Evolutionary conservation across 371 early-diverging fungal species (phyloP).

Genomic region (Mortierella sp.): DNA sequence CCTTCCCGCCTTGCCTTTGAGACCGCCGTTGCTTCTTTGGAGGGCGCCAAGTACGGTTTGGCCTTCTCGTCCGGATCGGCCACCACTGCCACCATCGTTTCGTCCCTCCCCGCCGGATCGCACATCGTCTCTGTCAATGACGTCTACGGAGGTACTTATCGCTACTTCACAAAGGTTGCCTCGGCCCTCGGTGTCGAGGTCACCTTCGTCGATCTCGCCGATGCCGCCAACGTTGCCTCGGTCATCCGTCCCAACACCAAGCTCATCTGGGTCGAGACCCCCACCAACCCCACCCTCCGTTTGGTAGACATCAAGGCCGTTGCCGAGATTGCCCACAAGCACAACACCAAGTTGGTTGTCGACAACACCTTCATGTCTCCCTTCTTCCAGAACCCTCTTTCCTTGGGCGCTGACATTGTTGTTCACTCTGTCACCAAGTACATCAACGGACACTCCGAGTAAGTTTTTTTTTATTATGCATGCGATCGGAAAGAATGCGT

Average conservation of each 20-base stretch:
- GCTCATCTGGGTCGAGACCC: conserved; percentile 96
- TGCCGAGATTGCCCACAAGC: conserved; percentile 84
- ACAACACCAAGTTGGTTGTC: conserved; percentile 89
- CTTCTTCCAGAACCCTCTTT: conserved; percentile 95
- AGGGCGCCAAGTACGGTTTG: conserved; percentile 90
- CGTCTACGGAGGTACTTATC: conserved; percentile 98
- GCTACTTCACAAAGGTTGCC: conserved; percentile 97
- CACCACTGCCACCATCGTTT: conserved; percentile 90
- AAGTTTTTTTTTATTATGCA: conserved; percentile 11
- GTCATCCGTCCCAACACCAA: conserved; percentile 84
- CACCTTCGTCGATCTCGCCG: conserved; percentile 90
- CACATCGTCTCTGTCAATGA: conserved; percentile 96
- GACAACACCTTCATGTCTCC: conserved; percentile 99
- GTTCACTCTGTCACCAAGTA: conserved; percentile 99
- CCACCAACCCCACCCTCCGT: conserved; percentile 97
- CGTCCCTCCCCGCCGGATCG: conserved; percentile 79
- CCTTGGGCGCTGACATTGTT: conserved; percentile 96
- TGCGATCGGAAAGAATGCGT: neutral
- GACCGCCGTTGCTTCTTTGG: conserved; percentile 91
- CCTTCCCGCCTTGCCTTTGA: conserved; percentile 95
- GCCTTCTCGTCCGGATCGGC: conserved; percentile 97
- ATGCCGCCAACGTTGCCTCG: conserved; percentile 78
- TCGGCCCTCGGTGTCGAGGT: conserved; percentile 76
- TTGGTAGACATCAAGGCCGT: conserved; percentile 94
- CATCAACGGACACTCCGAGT: conserved; percentile 97